Evolutionary conservation across 2,329 filamentous ascomycete genomes (phyloP).

Genomic region (Colletotrichum paranaense): DNA sequence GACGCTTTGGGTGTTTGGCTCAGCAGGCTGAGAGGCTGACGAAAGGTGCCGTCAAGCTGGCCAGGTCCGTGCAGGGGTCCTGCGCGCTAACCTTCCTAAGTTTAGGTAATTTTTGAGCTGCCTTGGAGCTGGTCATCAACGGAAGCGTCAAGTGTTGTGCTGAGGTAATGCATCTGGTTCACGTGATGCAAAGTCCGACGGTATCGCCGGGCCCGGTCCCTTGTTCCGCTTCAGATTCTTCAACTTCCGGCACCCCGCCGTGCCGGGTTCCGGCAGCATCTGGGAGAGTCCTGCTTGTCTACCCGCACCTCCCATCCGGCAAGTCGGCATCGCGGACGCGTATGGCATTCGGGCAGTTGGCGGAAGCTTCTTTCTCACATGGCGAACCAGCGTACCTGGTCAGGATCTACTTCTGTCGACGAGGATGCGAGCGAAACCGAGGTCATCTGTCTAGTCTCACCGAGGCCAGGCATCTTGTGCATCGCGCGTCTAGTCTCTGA

Average conservation of each 20-base stretch:
- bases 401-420: not conserved
- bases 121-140: not conserved
- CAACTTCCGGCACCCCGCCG: not conserved
- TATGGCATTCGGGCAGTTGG: not conserved
- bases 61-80: slow-evolving; percentile 24
- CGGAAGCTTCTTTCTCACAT: not conserved
- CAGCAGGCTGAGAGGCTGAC: slow-evolving; percentile 38
- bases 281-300: not conserved
- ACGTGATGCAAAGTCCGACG: slow-evolving; percentile 13
- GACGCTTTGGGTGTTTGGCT: slow-evolving; percentile 19
- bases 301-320: not conserved
- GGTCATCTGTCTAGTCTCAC: not conserved
- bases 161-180: not conserved
- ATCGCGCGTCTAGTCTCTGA: not conserved
- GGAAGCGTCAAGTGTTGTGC: not conserved
- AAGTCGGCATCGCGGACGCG: not conserved
- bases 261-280: not conserved
- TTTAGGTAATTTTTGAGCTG: not conserved
- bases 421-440: not conserved
- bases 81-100: slow-evolving; percentile 4
- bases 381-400: not conserved
- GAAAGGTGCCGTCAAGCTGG: slow-evolving; percentile 35
- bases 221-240: not conserved
- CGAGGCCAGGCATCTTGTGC: not conserved
- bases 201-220: not conserved